Evolutionary conservation across 164 flowering plant genomes (phyloP), one percentile per base, ranked within the genome.

Genomic region (Taxillus chinensis): DNA sequence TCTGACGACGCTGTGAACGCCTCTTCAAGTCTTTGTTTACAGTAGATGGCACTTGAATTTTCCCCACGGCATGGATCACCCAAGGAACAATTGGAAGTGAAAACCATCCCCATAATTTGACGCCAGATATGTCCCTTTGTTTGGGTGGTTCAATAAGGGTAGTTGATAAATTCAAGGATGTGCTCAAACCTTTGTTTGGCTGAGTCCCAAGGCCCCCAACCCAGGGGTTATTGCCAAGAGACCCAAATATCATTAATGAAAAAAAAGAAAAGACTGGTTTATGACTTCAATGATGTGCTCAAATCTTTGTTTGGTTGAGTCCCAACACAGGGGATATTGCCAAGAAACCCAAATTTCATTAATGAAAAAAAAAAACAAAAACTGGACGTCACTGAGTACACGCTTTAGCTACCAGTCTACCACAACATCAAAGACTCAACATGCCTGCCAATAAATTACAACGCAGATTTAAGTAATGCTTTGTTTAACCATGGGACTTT

Each of bases 61-160:
- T 78, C 27, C 72, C 78, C 45, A 55, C 64, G 13, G 70, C 43
- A 59, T 58, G 68, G 57, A 69, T 55, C 39, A 70, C 83, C 90
- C 90, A 83, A 40, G 95, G 90, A 70, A 82, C 14, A 45, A 80
- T 10, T 2, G 89, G 73, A 42, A 67, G 41, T 61, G 85, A 70
- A 42, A 90, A 75, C 79, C 75, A 63, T 49, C 79, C 74, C 82
- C 81, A 80, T 13, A 75, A 12, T 56, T 69, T 77, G 70, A 78
- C 9, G 53, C 73, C 67, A 52, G 72, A 68, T 54, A 49, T 8
- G 57, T 62, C 56, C 39, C 60, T 61, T 50, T 65, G 75, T 13
- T 70, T 62, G 10, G 78, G 61, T 46, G 74, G 16, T 39, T 81
- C 77, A 9, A 60, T 39, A 4, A 68, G 59, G 40, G 71, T 42